Evolutionary conservation across 768 basidiomycete species (phyloP), one percentile per base, ranked within the genome.

Genomic region (Neoboletus subvelutipes): DNA sequence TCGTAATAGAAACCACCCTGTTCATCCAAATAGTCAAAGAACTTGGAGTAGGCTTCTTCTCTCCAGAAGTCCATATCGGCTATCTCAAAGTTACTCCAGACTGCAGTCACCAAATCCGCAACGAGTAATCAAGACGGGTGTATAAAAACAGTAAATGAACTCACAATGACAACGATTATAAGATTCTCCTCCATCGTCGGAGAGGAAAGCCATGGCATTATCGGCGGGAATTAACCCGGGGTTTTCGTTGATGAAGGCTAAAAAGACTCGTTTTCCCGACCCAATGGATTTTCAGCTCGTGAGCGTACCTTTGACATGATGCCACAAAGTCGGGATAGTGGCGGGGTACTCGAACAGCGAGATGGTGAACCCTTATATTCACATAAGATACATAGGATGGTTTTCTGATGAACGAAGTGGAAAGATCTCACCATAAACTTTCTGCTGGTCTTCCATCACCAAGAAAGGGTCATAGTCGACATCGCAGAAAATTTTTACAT

Each of bases 1-100:
- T 94, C 92, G 65, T 94, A 94, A 75, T 94, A 94, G 73, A 95
- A 94, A 5, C 94, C 94, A 39, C 94, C 94, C 46, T 83, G 82
- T 2, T 79, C 73, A 62, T 96, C 94, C 34, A 96, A 80, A 68
- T 83, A 81, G 29, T 91, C 83, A 64, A 96, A 96, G 75, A 88
- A 95, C 47, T 83, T 80, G 63, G 82, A 80, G 73, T 97, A 98
- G 0, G 91, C 88, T 61, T 92, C 85, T 1, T 81, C 78, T 55
- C 93, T 77, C 91, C 92, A 96, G 68, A 96, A 91, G 61, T 92
- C 85, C 78, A 97, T 84, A 65, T 87, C 84, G 4, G 84, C 93
- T 57, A 98, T 96, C 73, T 90, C 91, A 60, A 94, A 94, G 60
- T 85, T 84, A 55, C 77, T 80, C 83, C 83, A 84, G 72, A 84